Evolutionary conservation across 805 yeast species (phyloP).

Genomic region (Metschnikowia gelsemii): DNA sequence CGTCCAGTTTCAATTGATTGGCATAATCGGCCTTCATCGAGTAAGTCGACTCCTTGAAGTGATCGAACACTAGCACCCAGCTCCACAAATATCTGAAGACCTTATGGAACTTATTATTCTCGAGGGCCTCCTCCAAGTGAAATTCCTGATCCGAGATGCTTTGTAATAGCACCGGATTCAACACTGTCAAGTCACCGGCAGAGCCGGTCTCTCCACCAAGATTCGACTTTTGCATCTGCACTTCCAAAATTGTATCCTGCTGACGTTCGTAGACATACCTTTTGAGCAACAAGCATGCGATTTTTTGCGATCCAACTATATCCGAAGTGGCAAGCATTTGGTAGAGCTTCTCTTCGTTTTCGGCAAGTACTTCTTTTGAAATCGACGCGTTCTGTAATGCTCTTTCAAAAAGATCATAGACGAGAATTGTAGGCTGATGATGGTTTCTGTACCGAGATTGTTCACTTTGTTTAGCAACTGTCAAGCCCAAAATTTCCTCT

Average conservation of each 20-base stretch:
- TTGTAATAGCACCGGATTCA: conserved; percentile 44
- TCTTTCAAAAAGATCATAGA: conserved; percentile 34
- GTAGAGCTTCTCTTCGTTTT: conserved; percentile 38
- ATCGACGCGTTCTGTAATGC: conserved; percentile 24
- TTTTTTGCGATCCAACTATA: conserved; percentile 39
- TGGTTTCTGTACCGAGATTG: background rate
- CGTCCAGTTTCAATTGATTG: conserved; percentile 49
- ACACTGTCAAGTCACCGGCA: conserved; percentile 2
- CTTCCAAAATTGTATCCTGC: conserved; percentile 61
- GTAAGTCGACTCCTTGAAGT: conserved; percentile 64
- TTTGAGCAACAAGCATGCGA: conserved; percentile 41
- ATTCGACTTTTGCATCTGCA: conserved; percentile 50
- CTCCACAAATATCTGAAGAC: conserved; percentile 55
- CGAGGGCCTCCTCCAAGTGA: conserved; percentile 9
- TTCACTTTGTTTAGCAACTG: conserved; percentile 29
- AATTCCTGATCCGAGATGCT: conserved; percentile 34
- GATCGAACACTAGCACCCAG: conserved; percentile 63
- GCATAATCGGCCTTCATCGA: conserved; percentile 61
- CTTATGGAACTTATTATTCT: conserved; percentile 9
- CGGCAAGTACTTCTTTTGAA: conserved; percentile 29
- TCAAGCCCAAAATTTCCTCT: conserved; percentile 46
- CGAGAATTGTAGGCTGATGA: conserved; percentile 20
- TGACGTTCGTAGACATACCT: conserved; percentile 47
- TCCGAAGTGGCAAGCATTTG: conserved; percentile 26
- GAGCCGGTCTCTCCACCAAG: conserved; percentile 3